Percentiles rank a stretch among this genome's conserved stretches.
Evolutionary conservation across 1,139 yeast genomes (phyloP).

Genomic region (Yamadazyma pseudoaaseri): DNA sequence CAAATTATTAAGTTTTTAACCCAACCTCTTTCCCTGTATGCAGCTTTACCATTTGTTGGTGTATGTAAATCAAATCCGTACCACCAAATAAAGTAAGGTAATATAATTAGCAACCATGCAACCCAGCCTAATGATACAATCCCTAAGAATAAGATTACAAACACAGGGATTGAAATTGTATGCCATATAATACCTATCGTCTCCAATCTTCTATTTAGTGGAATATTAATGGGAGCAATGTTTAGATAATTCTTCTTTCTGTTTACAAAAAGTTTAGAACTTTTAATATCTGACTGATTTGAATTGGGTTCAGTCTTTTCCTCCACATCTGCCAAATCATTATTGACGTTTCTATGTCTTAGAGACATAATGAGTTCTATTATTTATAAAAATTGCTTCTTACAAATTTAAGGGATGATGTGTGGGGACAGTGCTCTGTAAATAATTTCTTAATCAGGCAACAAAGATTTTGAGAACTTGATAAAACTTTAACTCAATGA

Average conservation of each 20-base stretch:
- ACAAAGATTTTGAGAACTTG: neutral
- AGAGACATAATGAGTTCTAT: constrained; percentile 5
- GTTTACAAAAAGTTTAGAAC: neutral
- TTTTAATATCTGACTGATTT: neutral
- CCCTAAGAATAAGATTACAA: constrained; percentile 51
- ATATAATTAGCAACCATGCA: constrained; percentile 62
- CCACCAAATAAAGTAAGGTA: constrained; percentile 62
- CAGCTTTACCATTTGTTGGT: constrained; percentile 71
- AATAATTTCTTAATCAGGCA: neutral
- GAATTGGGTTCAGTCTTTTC: neutral
- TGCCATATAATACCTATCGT: constrained; percentile 78
- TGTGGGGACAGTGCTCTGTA: constrained; percentile 2
- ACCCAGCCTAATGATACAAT: constrained; percentile 63
- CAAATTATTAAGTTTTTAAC: constrained; percentile 63
- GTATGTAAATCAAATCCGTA: constrained; percentile 56
- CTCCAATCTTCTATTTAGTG: constrained; percentile 59
- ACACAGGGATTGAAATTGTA: constrained; percentile 66
- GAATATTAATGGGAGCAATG: constrained; percentile 55
- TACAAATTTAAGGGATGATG: constrained; percentile 2
- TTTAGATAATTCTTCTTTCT: constrained; percentile 18
- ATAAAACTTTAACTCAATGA: constrained; percentile 4
- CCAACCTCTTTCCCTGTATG: constrained; percentile 54
- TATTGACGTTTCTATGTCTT: constrained; percentile 4
- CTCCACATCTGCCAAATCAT: constrained; percentile 1
- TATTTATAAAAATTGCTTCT: neutral